Conservation (phyloP, 169 alveolate genomes). For the Plasmodium gonderi region DNA sequence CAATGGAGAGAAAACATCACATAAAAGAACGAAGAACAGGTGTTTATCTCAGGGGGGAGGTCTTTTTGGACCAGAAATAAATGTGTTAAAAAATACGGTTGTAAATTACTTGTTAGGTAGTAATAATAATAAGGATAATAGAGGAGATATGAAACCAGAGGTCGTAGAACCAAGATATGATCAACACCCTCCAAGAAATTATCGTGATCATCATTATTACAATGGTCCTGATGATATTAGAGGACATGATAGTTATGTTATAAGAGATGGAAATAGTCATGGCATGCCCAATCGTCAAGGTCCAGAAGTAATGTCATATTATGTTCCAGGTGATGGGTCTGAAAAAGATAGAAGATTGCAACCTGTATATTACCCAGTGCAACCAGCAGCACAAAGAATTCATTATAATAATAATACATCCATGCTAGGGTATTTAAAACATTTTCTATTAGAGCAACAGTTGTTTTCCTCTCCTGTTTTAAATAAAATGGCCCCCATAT, state of each 20-base stretch:
- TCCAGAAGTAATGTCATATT: conserved; percentile 22
- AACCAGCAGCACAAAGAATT: background rate
- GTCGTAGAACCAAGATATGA: conserved; percentile 17
- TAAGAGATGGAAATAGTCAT: background rate
- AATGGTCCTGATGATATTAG: background rate
- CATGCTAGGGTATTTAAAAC: conserved; percentile 1
- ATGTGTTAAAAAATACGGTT: background rate
- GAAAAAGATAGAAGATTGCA: background rate
- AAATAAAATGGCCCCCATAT: conserved; percentile 10
- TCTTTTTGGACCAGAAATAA: conserved; percentile 5
- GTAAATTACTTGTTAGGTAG: background rate
- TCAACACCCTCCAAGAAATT: background rate
- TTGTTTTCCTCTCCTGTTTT: conserved; percentile 24
- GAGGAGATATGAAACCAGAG: background rate
- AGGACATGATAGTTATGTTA: conserved; percentile 11
- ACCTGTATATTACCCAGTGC: background rate
- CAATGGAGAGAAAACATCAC: background rate
- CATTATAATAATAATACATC: background rate
- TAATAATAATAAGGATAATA: background rate
- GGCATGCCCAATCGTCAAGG: background rate
- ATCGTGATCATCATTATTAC: background rate
- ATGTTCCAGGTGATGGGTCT: background rate
- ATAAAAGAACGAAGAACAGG: background rate
- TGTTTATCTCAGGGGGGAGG: background rate
- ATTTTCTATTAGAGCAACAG: background rate